phyloP scores from a whole-genome alignment of 257 asterid genomes.

The Solanum lycopersicoides region DNA sequence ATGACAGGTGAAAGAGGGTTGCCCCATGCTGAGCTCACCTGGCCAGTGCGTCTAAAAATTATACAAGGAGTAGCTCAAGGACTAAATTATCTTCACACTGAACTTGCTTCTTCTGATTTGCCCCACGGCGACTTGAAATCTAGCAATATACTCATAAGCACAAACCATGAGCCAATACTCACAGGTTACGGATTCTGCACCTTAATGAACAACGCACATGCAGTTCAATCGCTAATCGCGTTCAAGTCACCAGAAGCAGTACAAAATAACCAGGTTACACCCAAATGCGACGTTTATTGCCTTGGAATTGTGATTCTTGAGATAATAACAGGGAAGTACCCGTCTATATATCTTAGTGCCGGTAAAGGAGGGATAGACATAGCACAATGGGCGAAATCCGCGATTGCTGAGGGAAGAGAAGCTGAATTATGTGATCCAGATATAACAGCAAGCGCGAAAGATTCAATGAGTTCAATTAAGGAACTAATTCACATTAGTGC shows the following conservation, averaged over 20 bases:
- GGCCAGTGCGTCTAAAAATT: slow-evolving; percentile 52
- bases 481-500: slow-evolving; percentile 42
- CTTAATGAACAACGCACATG: slow-evolving; percentile 28
- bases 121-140: slow-evolving; percentile 89
- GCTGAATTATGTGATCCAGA: slow-evolving; percentile 42
- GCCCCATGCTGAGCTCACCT: slow-evolving; percentile 38
- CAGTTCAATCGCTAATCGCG: slow-evolving; percentile 41
- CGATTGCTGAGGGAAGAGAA: slow-evolving; percentile 41
- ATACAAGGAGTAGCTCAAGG: slow-evolving; percentile 63
- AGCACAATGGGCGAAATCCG: slow-evolving; percentile 48
- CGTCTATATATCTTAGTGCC: slow-evolving; percentile 28
- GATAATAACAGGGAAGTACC: slow-evolving; percentile 58
- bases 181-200: slow-evolving; percentile 45
- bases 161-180: slow-evolving; percentile 47
- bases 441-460: slow-evolving; percentile 1
- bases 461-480: slow-evolving; percentile 19
- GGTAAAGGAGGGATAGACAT: slow-evolving; percentile 58
- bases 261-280: slow-evolving; percentile 27
- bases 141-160: slow-evolving; percentile 52
- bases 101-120: slow-evolving; percentile 31
- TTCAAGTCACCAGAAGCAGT: slow-evolving; percentile 65
- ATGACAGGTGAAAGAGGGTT: slow-evolving; percentile 45
- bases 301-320: slow-evolving; percentile 73
- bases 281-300: slow-evolving; percentile 59
- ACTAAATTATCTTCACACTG: slow-evolving; percentile 39